Evolutionary conservation across 495 filamentous ascomycete genomes (phyloP), one percentile per base, ranked within the genome.

Genomic region (Clavariopsis aquatica): DNA sequence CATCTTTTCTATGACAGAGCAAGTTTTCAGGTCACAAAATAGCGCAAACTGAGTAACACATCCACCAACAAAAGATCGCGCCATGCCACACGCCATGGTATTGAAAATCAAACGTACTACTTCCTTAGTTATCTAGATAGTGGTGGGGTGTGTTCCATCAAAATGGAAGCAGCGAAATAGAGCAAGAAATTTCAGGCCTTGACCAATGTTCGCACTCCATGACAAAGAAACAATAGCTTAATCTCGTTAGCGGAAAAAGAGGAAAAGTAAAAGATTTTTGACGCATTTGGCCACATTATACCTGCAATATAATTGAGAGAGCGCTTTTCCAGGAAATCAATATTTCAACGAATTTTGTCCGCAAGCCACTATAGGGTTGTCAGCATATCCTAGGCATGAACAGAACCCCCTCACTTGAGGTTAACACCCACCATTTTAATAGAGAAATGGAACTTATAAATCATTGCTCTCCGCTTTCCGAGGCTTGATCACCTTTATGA

Each of bases 201-300:
- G 78, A 27, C 73, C 81, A 28, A 78, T 71, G 57, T 82, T 83
- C 9, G 83, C 81, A 15, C 74, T 82, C 60, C 83, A 82, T 19
- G 68, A 47, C 77, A 80, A 8, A 73, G 74, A 53, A 74, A 81
- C 1, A 72, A 13, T 8, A 63, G 62, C 36, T 69, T 67, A 0
- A 20, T 60, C 19, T 41, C 57, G 26, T 23, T 31, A 15, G 12
- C 36, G 0, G 72, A 63, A 8, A 81, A 38, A 8, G 66, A 75
- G 49, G 79, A 74, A 4, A 82, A 72, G 57, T 83, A 75, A n/a
- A n/a, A n/a, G n/a, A 7, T 73, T 56, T 46, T 73, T 78, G 46
- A 80, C 73, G 66, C 71, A 82, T 0, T 56, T 71, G 6, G 65
- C 70, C 28, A 75, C 66, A 1, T 68, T 72, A 61, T 77, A 84